A percentile compares a stretch with the other conserved stretches of the same genome.
phyloP scores from a whole-genome alignment of 371 early-diverging fungal species.

The Mortierella polycephala region DNA sequence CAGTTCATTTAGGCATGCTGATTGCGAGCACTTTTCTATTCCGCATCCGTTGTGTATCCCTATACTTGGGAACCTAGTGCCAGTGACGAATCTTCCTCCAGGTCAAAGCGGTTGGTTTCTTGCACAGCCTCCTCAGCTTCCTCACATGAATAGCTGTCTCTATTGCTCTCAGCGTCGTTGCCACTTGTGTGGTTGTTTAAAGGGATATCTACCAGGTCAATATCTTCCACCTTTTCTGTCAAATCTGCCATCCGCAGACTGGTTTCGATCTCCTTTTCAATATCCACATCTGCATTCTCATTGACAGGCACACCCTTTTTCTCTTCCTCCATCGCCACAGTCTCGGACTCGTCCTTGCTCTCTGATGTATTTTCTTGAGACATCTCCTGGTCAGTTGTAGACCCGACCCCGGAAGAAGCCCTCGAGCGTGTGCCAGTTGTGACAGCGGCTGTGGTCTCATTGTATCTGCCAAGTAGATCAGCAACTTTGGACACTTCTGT shows the following conservation, averaged over 20 bases:
- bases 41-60: too few relatives aligned
- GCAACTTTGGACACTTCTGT: conserved; percentile 25
- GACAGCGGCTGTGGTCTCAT: conserved; percentile 5
- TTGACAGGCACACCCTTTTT: background rate
- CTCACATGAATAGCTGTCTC: too few relatives aligned
- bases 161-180: too few relatives aligned
- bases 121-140: too few relatives aligned
- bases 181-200: background rate
- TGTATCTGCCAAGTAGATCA: conserved; percentile 12
- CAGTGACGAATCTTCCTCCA: too few relatives aligned
- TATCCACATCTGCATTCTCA: background rate
- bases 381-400: background rate
- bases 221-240: background rate
- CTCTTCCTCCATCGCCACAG: background rate
- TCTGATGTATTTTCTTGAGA: background rate
- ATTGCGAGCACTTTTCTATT: too few relatives aligned
- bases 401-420: background rate
- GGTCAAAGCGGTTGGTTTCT: too few relatives aligned
- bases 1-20: too few relatives aligned
- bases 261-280: conserved; percentile 13
- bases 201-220: conserved; percentile 6
- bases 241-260: conserved; percentile 2
- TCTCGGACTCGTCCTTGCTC: too few relatives aligned
- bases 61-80: too few relatives aligned
- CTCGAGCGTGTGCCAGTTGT: background rate